A percentile compares a stretch with the other conserved stretches of the same genome.
phyloP scores from a whole-genome alignment of 139 green algal species.

The Nannochloris sp. region DNA sequence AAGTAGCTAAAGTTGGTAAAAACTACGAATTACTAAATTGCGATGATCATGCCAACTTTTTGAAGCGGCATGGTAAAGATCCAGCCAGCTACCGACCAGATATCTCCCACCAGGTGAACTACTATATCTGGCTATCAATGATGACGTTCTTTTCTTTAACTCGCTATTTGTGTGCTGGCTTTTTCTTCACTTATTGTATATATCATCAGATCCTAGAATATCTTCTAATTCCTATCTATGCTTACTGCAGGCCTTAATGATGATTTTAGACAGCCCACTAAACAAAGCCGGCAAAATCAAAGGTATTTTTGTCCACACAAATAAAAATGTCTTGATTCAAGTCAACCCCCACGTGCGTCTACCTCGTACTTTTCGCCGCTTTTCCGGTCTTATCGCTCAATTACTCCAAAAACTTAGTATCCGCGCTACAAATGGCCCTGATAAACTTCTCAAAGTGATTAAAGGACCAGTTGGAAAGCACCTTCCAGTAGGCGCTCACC shows the following conservation, averaged over 20 bases:
- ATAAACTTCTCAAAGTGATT: slow-evolving; percentile 91
- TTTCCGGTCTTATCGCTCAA: slow-evolving; percentile 92
- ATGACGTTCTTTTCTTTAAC: not conserved
- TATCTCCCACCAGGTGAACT: slow-evolving; percentile 94
- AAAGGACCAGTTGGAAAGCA: slow-evolving; percentile 85
- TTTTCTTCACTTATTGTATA: slow-evolving; percentile 5
- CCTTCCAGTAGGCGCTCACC: slow-evolving; percentile 53
- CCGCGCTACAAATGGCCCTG: slow-evolving; percentile 84
- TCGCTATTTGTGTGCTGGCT: not conserved
- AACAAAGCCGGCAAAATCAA: slow-evolving; percentile 91
- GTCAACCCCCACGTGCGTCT: slow-evolving; percentile 88
- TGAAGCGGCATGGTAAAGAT: slow-evolving; percentile 80
- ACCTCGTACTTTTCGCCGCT: slow-evolving; percentile 90
- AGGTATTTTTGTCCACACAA: slow-evolving; percentile 81
- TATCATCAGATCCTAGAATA: not conserved
- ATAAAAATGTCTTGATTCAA: slow-evolving; percentile 88
- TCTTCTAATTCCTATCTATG: not conserved
- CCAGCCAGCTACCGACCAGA: slow-evolving; percentile 84
- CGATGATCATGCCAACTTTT: slow-evolving; percentile 90
- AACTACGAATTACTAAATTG: slow-evolving; percentile 88
- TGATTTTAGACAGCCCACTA: slow-evolving; percentile 90
- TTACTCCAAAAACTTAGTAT: slow-evolving; percentile 98
- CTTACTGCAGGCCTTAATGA: slow-evolving; percentile 67
- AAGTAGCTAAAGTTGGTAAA: slow-evolving; percentile 91
- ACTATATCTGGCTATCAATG: not conserved